Percentiles rank a stretch among this genome's conserved stretches.
phyloP scores from a whole-genome alignment of 1,284 basidiomycete species.

The Austropuccinia psidii region DNA sequence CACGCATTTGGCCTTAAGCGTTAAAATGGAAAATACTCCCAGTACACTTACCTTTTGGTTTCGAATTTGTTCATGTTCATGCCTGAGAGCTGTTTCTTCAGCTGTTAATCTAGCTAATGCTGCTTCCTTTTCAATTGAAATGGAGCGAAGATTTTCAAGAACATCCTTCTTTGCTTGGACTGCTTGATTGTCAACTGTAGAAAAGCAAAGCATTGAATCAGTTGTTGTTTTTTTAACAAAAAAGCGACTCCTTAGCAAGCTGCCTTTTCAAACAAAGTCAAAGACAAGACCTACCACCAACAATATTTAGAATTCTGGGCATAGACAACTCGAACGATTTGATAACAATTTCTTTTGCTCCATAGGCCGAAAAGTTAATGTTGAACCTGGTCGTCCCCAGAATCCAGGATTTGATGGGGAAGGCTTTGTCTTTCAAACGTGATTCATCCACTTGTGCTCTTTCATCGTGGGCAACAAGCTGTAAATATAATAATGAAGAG shows the following conservation, averaged over 20 bases:
- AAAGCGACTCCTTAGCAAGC: not conserved
- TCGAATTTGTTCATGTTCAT: not conserved
- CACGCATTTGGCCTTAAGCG: not conserved
- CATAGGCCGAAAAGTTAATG: slow-evolving; percentile 28
- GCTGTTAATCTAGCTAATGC: not conserved
- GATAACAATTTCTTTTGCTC: slow-evolving; percentile 20
- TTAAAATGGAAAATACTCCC: not conserved
- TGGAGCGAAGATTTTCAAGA: not conserved
- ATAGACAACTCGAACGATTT: not conserved
- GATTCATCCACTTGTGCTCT: slow-evolving; percentile 9
- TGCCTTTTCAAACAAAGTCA: not conserved
- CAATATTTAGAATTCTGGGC: slow-evolving; percentile 15
- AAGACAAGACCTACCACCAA: slow-evolving; percentile 11
- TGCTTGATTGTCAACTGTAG: slow-evolving; percentile 6
- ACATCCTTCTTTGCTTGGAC: not conserved
- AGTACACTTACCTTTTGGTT: not conserved
- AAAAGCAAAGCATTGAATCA: not conserved
- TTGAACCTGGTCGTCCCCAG: slow-evolving; percentile 12
- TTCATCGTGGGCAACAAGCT: slow-evolving; percentile 19
- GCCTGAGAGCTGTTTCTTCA: slow-evolving; percentile 6
- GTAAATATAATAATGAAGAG: not conserved
- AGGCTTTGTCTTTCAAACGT: not conserved
- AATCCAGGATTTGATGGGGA: slow-evolving; percentile 33
- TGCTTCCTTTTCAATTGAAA: not conserved
- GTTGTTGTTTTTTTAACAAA: not conserved